These are phyloP conservation scores for Knufia fluminis DNA, from an alignment of 2,329 filamentous ascomycete species.

Conservation along the genomic window DNA sequence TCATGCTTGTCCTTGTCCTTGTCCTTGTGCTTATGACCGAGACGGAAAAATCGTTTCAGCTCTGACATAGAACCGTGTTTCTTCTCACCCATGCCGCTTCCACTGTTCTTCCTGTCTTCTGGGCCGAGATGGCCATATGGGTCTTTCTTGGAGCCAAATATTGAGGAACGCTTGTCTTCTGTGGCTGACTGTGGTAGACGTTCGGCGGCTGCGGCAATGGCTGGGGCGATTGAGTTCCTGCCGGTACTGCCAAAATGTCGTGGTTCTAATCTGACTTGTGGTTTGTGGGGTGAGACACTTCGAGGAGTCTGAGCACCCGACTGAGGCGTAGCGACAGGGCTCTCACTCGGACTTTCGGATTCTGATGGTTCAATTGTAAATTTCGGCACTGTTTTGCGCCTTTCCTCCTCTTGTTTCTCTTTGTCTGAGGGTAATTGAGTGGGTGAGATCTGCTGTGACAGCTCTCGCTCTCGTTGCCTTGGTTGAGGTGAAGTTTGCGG, in stretches of 20 bases:
- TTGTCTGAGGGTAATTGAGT: slow-evolving; percentile 18
- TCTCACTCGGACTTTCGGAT: slow-evolving; percentile 50
- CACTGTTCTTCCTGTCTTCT: slow-evolving; percentile 26
- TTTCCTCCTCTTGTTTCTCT: background rate
- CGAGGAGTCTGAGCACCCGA: slow-evolving; percentile 34
- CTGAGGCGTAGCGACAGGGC: slow-evolving; percentile 50
- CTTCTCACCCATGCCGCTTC: slow-evolving; percentile 33
- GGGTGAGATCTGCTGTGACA: slow-evolving; percentile 25
- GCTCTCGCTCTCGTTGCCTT: slow-evolving; percentile 27
- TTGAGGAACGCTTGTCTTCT: slow-evolving; percentile 44
- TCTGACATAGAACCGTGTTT: slow-evolving; percentile 81
- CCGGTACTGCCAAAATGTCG: slow-evolving; percentile 23
- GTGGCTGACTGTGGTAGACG: slow-evolving; percentile 33
- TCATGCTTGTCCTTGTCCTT: slow-evolving; percentile 16
- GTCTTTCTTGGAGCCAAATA: slow-evolving; percentile 47
- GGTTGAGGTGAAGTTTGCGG: slow-evolving; percentile 46
- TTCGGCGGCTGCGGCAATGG: slow-evolving; percentile 23
- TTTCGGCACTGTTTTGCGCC: slow-evolving; percentile 39
- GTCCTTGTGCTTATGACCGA: slow-evolving; percentile 57
- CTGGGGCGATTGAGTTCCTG: slow-evolving; percentile 21
- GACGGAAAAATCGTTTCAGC: slow-evolving; percentile 91
- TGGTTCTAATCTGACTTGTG: slow-evolving; percentile 9
- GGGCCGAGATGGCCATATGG: slow-evolving; percentile 41
- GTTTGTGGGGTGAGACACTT: slow-evolving; percentile 36
- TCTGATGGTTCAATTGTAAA: slow-evolving; percentile 50